phyloP scores from a whole-genome alignment of 2,329 filamentous ascomycete species.

The Albifimbria verrucaria region DNA sequence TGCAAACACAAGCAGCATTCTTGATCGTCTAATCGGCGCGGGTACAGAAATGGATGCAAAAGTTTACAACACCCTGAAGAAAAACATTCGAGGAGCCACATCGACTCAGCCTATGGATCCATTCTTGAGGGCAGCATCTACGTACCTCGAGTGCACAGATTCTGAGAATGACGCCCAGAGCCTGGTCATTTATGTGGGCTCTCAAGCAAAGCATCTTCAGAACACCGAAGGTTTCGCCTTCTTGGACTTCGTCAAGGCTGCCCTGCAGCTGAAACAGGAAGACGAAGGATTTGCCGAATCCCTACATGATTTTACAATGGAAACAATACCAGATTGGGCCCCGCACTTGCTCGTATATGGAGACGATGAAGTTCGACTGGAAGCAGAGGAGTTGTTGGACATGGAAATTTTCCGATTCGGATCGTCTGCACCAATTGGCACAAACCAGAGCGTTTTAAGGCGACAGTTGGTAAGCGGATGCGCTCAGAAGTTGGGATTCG shows the following conservation, averaged over 20 bases:
- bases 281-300: constrained; percentile 18
- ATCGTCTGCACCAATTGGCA: not conserved
- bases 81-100: constrained; percentile 46
- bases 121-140: constrained; percentile 54
- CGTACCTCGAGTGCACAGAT: constrained; percentile 47
- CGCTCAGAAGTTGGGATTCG: constrained; percentile 37
- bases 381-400: constrained; percentile 41
- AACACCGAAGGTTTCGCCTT: constrained; percentile 47
- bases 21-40: constrained; percentile 53
- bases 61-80: constrained; percentile 51
- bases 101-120: constrained; percentile 44
- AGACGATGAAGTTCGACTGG: constrained; percentile 37
- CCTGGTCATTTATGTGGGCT: constrained; percentile 40
- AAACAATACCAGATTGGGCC: constrained; percentile 42
- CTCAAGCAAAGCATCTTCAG: constrained; percentile 41
- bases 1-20: constrained; percentile 49
- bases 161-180: constrained; percentile 28
- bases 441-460: constrained; percentile 5
- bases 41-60: constrained; percentile 47
- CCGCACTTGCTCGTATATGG: constrained; percentile 47
- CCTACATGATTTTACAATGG: constrained; percentile 18
- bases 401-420: constrained; percentile 35
- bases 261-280: constrained; percentile 23
- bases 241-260: constrained; percentile 38
- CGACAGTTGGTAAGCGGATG: constrained; percentile 18